A percentile compares a stretch with the other conserved stretches of the same genome.
Evolutionary conservation across 768 basidiomycete genomes (phyloP).

Genomic region (Russula dissimulans): DNA sequence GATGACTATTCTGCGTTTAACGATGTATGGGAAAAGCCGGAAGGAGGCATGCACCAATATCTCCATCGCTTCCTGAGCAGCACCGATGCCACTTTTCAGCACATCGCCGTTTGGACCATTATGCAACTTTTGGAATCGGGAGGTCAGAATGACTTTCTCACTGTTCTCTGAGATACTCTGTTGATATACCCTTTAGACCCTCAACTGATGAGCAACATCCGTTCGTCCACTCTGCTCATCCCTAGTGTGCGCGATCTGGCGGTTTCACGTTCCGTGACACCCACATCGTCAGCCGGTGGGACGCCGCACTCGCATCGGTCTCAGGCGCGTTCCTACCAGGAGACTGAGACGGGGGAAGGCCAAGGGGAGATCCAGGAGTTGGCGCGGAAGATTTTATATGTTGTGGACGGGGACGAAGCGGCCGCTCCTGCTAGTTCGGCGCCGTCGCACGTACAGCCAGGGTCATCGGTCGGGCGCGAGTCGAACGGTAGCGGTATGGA

Average conservation of each 20-base stretch:
- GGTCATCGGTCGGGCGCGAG: slow-evolving; percentile 57
- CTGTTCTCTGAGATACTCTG: not conserved
- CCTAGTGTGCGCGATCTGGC: slow-evolving; percentile 84
- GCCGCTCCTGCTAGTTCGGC: slow-evolving; percentile 50
- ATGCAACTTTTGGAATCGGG: slow-evolving; percentile 97
- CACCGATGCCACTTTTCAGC: slow-evolving; percentile 95
- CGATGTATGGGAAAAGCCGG: slow-evolving; percentile 96
- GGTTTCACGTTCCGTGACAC: slow-evolving; percentile 57
- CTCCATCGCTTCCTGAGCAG: slow-evolving; percentile 89
- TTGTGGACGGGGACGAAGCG: slow-evolving; percentile 71
- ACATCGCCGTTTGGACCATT: slow-evolving; percentile 99
- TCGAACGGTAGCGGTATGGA: slow-evolving; percentile 41
- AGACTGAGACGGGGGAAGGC: slow-evolving; percentile 79
- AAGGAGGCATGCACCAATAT: slow-evolving; percentile 94
- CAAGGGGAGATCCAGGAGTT: slow-evolving; percentile 87
- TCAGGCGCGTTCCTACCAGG: slow-evolving; percentile 63
- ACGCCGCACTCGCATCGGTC: slow-evolving; percentile 67
- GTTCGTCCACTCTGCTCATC: slow-evolving; percentile 68
- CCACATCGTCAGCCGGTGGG: slow-evolving; percentile 57
- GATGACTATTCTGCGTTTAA: slow-evolving; percentile 97
- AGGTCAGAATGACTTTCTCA: slow-evolving; percentile 35
- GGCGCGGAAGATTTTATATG: slow-evolving; percentile 75
- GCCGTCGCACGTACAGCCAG: slow-evolving; percentile 59
- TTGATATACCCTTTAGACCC: slow-evolving; percentile 46
- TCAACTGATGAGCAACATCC: slow-evolving; percentile 84